Base-by-base conservation (phyloP, 257 asterid species). In the Eucommia ulmoides region DNA sequence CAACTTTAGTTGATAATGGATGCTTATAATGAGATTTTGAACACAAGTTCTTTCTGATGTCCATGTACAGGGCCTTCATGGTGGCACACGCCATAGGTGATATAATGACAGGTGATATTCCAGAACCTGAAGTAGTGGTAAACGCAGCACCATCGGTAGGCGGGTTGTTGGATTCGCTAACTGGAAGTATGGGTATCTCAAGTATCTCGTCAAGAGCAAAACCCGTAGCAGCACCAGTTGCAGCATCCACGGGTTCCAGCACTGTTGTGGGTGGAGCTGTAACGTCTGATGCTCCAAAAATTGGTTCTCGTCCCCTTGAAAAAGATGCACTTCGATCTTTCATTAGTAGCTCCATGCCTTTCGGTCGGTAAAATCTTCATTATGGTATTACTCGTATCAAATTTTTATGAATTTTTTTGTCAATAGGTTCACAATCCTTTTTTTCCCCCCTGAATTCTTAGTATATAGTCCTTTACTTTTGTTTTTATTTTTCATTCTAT, bases 151-250 rank as follows among this genome's bases (percentile, higher is more conserved):
- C 97, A 25, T 72, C 96, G 23, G 96, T 89, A 16, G 97, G 97
- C 45, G 97, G 97, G 29, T 66, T 88, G 70, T 68, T 88, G 59
- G 97, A 88, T 74, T 84, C 97, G 58, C 85, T 88, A 67, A 84
- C 97, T 2, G 97, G 97, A 19, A 80, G 93, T 73, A 81, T 84
- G 24, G 97, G 97, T 52, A 88, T 88, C 62, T 62, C 95, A 49
- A 65, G 84, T 61, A 80, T 80, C 45, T 80, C 89, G 16, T 78
- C 94, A 35, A 80, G 97, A 73, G 73, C 88, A 66, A 88, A 88
- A 68, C 95, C 97, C 59, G 72, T 74, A 49, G 76, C 79, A 45
- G 75, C 95, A 52, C 88, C 97, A 49, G 75, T 71, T 58, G 78
- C 84, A 49, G 80, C 89, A 67, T 82, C 97, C 62, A 63, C 84